Evolutionary conservation across 306 rosid genomes (phyloP).

Genomic region (Dicorynia guianensis): DNA sequence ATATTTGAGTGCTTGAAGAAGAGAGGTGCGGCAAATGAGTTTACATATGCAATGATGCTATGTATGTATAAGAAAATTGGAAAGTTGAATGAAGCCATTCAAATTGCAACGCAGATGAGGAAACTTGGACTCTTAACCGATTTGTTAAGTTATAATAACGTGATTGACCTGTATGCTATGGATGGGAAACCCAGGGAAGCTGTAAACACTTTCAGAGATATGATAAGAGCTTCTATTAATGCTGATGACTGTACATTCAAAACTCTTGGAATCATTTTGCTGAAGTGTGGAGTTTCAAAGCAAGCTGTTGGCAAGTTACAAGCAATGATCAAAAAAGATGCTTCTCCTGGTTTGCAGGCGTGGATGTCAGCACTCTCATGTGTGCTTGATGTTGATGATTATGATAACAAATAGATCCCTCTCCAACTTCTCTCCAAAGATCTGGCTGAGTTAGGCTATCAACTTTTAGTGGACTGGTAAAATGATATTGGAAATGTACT

Average conservation of each 20-base stretch:
- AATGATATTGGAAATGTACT: conserved; percentile 5
- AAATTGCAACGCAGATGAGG: conserved; percentile 75
- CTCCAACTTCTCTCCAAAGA: conserved; percentile 23
- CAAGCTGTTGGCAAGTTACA: conserved; percentile 72
- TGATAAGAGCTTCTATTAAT: conserved; percentile 58
- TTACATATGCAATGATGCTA: conserved; percentile 85
- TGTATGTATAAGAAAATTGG: conserved; percentile 79
- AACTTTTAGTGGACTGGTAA: conserved; percentile 5
- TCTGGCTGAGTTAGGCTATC: neutral
- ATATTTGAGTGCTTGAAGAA: conserved; percentile 69
- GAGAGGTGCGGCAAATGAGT: conserved; percentile 77
- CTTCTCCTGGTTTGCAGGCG: conserved; percentile 60
- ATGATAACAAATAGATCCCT: conserved; percentile 46
- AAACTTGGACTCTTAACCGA: conserved; percentile 61
- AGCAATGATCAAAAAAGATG: conserved; percentile 57
- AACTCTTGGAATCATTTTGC: conserved; percentile 71
- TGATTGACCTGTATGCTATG: conserved; percentile 69
- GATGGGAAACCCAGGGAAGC: conserved; percentile 83
- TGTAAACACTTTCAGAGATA: conserved; percentile 60
- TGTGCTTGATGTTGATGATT: conserved; percentile 60
- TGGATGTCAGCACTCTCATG: conserved; percentile 79
- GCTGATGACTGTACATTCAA: conserved; percentile 67
- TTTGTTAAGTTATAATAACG: conserved; percentile 73
- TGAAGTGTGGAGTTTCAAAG: conserved; percentile 81
- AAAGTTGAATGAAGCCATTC: conserved; percentile 69